These are phyloP conservation scores for Citrus inodora DNA, from an alignment of 345 rosid genomes.

Conservation along the genomic window DNA sequence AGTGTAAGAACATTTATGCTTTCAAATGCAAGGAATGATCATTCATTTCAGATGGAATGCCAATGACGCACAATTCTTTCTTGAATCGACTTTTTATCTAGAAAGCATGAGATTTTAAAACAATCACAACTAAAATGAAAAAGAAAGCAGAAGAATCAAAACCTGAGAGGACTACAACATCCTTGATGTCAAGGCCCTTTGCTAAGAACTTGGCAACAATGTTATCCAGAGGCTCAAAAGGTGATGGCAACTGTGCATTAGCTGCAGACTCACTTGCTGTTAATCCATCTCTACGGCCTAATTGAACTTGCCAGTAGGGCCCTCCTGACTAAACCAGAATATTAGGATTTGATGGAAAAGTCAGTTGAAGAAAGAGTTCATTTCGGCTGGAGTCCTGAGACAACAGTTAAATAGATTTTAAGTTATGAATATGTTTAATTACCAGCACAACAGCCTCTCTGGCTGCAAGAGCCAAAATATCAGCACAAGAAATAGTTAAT, in stretches of 20 bases:
- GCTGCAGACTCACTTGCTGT: conserved; percentile 70
- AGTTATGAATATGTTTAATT: conserved; percentile 11
- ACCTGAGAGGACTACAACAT: conserved; percentile 93
- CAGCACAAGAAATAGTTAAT: conserved; percentile 65
- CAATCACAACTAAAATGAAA: not conserved
- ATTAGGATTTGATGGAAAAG: not conserved
- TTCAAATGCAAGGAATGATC: not conserved
- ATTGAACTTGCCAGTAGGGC: conserved; percentile 56
- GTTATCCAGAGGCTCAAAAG: conserved; percentile 58
- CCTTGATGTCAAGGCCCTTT: conserved; percentile 81
- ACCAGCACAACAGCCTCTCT: conserved; percentile 68
- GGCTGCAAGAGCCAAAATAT: conserved; percentile 77
- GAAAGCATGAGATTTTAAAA: not conserved
- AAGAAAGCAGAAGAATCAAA: not conserved
- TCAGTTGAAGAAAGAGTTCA: not conserved
- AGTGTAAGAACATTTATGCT: not conserved
- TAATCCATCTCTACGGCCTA: conserved; percentile 66
- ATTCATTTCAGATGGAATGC: not conserved
- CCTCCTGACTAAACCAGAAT: conserved; percentile 59
- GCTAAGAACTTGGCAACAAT: conserved; percentile 69
- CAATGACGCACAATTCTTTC: not conserved
- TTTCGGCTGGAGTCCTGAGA: not conserved
- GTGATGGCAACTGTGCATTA: conserved; percentile 65
- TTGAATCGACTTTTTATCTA: not conserved
- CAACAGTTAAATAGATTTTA: not conserved